These are phyloP conservation scores for Blastobotrys terrestris DNA, from an alignment of 805 yeast genomes.

Conservation along the genomic window DNA sequence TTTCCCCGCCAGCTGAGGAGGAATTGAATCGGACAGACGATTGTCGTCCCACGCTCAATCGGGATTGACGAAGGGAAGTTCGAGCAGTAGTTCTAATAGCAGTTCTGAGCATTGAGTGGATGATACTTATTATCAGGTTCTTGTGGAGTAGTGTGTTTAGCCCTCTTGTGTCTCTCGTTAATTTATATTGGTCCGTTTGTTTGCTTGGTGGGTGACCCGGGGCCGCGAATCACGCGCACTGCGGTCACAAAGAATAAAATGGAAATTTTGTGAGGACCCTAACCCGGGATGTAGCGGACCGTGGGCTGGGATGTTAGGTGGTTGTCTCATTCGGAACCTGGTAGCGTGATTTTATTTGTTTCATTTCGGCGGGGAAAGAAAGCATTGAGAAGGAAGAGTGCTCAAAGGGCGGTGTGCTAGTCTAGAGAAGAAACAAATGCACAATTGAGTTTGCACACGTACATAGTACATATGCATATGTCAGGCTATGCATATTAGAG, in stretches of 20 bases:
- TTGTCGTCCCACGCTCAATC: neutral
- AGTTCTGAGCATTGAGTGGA: neutral
- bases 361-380: no score
- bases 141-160: neutral
- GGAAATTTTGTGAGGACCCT: no score
- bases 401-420: no score
- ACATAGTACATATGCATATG: no score
- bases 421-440: no score
- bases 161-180: neutral
- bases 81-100: neutral
- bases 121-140: no score
- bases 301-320: neutral
- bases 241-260: neutral
- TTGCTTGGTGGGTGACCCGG: neutral
- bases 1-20: neutral
- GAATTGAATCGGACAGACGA: neutral
- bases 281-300: no score
- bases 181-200: neutral
- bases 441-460: no score
- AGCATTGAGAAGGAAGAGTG: no score
- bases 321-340: no score
- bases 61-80: neutral
- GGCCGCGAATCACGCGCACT: neutral
- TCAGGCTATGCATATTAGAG: no score
- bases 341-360: no score